Percentiles rank a stretch among this genome's conserved stretches.
Evolutionary conservation across 1,284 basidiomycete genomes (phyloP).

Genomic region (Irpex sp.): DNA sequence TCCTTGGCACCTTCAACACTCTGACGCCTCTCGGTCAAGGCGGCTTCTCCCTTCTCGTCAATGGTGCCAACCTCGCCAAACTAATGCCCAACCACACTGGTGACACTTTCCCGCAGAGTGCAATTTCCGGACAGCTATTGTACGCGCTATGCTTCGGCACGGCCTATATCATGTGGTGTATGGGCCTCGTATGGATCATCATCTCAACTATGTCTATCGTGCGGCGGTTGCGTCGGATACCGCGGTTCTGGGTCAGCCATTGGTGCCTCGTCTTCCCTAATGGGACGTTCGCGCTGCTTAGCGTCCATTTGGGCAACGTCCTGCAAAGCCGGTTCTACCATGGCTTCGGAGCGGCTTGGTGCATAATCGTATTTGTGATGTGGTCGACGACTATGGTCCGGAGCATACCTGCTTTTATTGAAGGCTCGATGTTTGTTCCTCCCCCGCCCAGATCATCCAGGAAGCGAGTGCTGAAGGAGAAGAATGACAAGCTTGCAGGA

Average conservation of each 20-base stretch:
- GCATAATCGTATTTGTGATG: conserved; percentile 17
- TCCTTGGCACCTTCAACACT: conserved; percentile 11
- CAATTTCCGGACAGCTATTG: conserved; percentile 26
- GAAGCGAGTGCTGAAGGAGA: not conserved
- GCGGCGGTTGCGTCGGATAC: conserved; percentile 19
- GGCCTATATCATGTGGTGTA: conserved; percentile 36
- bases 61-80: conserved; percentile 37
- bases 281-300: conserved; percentile 37
- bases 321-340: conserved; percentile 31
- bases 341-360: conserved; percentile 14
- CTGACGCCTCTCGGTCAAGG: conserved; percentile 33
- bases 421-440: conserved; percentile 34
- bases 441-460: not conserved
- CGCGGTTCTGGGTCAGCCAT: conserved; percentile 31
- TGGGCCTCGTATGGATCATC: conserved; percentile 38
- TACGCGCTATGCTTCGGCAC: conserved; percentile 32
- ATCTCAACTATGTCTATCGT: conserved; percentile 30
- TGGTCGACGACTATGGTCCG: conserved; percentile 33
- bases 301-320: conserved; percentile 35
- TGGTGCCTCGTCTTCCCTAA: conserved; percentile 45
- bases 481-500: not conserved
- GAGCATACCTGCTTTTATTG: conserved; percentile 30
- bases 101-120: conserved; percentile 20
- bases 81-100: conserved; percentile 32
- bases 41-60: conserved; percentile 46